phyloP scores from a whole-genome alignment of 371 early-diverging fungal genomes.

The Apophysomyces elegans region DNA sequence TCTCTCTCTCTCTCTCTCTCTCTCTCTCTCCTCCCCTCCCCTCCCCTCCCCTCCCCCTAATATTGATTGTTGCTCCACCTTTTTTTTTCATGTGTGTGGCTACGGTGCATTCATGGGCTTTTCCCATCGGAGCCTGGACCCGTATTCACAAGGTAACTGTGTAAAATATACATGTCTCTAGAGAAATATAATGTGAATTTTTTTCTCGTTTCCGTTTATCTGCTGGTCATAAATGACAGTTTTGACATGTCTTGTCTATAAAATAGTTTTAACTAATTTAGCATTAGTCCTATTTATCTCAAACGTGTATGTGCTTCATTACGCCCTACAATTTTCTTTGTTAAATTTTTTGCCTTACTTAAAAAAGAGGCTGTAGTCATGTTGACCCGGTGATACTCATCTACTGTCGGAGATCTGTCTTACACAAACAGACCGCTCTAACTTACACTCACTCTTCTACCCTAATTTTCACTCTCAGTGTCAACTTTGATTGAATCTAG shows the following conservation, averaged over 20 bases:
- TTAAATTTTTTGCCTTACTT: background rate
- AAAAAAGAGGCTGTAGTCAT: no score
- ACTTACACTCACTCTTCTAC: no score
- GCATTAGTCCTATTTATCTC: background rate
- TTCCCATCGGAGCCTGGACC: conserved; percentile 3
- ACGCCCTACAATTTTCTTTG: background rate
- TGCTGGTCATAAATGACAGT: background rate
- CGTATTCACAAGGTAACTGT: background rate
- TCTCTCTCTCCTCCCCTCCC: background rate
- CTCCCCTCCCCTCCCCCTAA: no score
- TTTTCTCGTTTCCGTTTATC: no score
- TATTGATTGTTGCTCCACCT: no score
- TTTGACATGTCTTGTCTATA: background rate
- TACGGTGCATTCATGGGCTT: conserved; percentile 1
- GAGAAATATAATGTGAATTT: no score
- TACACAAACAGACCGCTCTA: no score
- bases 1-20: background rate
- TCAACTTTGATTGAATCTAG: no score
- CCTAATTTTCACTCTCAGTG: no score
- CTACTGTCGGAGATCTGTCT: no score
- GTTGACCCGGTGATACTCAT: no score
- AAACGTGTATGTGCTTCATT: conserved; percentile 1
- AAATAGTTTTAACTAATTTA: conserved; percentile 4
- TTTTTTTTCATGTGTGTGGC: background rate
- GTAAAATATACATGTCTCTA: no score